Evolutionary conservation across 2,329 filamentous ascomycete genomes (phyloP).

Genomic region (Sporothrix variecibatus): DNA sequence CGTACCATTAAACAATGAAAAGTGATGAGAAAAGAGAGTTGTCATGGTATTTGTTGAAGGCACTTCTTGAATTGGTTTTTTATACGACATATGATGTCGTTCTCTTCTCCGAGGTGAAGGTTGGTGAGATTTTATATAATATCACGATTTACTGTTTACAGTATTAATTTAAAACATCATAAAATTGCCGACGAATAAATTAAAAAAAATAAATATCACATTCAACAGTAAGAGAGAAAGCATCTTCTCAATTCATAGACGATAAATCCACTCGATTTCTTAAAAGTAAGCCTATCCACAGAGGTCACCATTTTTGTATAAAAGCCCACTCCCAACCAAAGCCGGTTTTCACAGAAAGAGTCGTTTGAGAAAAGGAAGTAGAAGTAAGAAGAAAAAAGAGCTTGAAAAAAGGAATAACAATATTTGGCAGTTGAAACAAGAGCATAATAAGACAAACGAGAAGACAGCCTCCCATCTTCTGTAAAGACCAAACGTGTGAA

Average conservation of each 20-base stretch:
- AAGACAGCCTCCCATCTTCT: not conserved
- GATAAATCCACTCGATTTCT: not conserved
- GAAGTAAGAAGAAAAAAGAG: not conserved
- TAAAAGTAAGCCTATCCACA: not conserved
- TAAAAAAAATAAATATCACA: not conserved
- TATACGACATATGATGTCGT: too few species aligned
- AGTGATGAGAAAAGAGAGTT: too few species aligned
- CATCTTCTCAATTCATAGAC: not conserved
- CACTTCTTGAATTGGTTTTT: too few species aligned
- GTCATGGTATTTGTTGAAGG: not conserved
- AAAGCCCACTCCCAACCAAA: not conserved
- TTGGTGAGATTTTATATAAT: too few species aligned
- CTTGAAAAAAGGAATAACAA: slow-evolving; percentile 9
- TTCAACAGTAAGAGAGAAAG: too few species aligned
- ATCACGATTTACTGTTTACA: too few species aligned
- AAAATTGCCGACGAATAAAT: too few species aligned
- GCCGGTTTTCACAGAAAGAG: not conserved
- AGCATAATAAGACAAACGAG: not conserved
- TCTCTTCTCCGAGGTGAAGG: too few species aligned
- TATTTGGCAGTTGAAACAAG: not conserved
- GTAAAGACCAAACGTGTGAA: not conserved
- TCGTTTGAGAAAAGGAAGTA: not conserved
- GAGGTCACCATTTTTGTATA: not conserved
- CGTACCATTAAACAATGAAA: not conserved
- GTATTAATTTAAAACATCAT: too few species aligned